These are phyloP conservation scores for Ascochyta lentis DNA, from an alignment of 2,329 filamentous ascomycete genomes.

Conservation along the genomic window DNA sequence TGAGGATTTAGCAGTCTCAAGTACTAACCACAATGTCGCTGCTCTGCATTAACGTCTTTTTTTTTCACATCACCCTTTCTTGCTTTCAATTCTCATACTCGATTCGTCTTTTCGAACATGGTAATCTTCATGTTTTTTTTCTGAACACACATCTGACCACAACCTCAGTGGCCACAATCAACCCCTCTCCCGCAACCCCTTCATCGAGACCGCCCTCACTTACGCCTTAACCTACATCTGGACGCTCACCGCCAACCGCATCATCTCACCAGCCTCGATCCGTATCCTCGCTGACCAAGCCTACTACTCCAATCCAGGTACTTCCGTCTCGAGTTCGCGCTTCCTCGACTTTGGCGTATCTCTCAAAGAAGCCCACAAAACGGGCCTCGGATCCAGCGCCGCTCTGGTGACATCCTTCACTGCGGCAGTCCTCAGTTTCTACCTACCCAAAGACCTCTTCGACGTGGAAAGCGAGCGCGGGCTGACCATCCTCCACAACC, in stretches of 20 bases:
- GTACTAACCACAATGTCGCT: too few species aligned
- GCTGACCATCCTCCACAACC: conserved; percentile 78
- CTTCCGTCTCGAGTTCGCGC: conserved; percentile 48
- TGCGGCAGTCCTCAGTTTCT: conserved; percentile 77
- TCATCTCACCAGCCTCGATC: conserved; percentile 73
- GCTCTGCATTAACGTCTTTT: too few species aligned
- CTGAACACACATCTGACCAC: neutral
- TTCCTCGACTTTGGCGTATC: conserved; percentile 82
- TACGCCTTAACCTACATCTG: conserved; percentile 86
- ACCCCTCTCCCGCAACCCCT: conserved; percentile 71
- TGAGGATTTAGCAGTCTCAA: too few species aligned
- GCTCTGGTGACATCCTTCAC: conserved; percentile 90
- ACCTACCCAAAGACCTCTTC: conserved; percentile 65
- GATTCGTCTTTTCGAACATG: too few species aligned
- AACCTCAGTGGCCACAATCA: conserved; percentile 42
- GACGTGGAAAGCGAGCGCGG: conserved; percentile 63
- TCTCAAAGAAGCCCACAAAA: conserved; percentile 86
- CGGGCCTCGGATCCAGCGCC: conserved; percentile 91
- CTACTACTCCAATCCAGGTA: conserved; percentile 76
- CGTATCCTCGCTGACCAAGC: conserved; percentile 94
- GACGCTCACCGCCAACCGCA: conserved; percentile 55
- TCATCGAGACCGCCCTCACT: conserved; percentile 88
- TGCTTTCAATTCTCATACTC: too few species aligned
- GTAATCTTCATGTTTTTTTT: too few species aligned
- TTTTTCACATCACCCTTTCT: too few species aligned